phyloP scores from a whole-genome alignment of 148 eudicot species.

The Fagopyrum homotropicum region DNA sequence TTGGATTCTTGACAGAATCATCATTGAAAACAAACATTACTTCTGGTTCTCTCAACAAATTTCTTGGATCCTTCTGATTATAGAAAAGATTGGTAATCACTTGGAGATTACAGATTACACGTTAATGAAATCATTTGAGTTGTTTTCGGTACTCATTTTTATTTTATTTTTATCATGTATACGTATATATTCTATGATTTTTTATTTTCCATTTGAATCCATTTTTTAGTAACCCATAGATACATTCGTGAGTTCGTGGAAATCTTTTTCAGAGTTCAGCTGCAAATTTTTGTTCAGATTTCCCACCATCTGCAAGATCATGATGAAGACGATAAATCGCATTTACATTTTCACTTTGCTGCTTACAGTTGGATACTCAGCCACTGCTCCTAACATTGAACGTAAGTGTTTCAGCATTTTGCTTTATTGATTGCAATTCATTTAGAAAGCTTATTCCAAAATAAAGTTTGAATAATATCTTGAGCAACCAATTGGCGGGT shows the following conservation, averaged over 20 bases:
- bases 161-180: background rate
- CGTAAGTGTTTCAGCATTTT: slow-evolving; percentile 28
- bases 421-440: background rate
- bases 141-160: too few species aligned
- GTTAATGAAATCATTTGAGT: too few species aligned
- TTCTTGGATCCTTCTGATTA: slow-evolving; percentile 1
- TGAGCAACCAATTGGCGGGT: background rate
- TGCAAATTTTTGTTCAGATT: slow-evolving; percentile 1
- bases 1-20: background rate
- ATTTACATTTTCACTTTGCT: slow-evolving; percentile 35
- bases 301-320: slow-evolving; percentile 13
- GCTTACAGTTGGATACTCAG: slow-evolving; percentile 36
- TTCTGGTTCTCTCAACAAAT: background rate
- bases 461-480: background rate
- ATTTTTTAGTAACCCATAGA: background rate
- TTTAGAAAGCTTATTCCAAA: background rate
- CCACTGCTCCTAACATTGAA: slow-evolving; percentile 57
- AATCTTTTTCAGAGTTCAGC: slow-evolving; percentile 2
- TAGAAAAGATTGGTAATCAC: background rate
- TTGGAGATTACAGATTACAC: too few species aligned
- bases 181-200: background rate
- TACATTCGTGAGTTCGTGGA: background rate
- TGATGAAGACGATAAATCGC: slow-evolving; percentile 22
- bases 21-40: too few species aligned
- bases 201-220: background rate